These are phyloP conservation scores for Cyclotella baltica DNA, from an alignment of 108 stramenopile species.

Conservation along the genomic window DNA sequence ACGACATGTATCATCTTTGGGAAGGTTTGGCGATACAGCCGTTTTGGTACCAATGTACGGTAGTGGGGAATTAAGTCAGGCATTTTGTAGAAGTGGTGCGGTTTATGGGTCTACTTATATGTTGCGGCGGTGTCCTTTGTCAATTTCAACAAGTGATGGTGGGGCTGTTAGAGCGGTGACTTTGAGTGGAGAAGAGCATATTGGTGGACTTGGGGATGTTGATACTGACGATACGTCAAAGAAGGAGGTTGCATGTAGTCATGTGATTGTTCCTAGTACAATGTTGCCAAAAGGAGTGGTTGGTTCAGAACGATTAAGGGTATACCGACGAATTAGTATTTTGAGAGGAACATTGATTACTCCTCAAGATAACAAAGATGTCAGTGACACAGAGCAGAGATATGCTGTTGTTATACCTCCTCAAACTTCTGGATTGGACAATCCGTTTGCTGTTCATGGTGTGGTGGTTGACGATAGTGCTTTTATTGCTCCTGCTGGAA, in stretches of 20 bases:
- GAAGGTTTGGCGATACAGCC: constrained; percentile 82
- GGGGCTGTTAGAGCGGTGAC: constrained; percentile 25
- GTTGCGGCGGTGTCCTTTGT: constrained; percentile 62
- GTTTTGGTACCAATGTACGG: constrained; percentile 84
- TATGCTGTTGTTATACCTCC: constrained; percentile 78
- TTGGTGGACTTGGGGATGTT: constrained; percentile 26
- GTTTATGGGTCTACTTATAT: constrained; percentile 87
- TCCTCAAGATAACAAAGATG: constrained; percentile 26
- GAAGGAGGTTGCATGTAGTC: constrained; percentile 56
- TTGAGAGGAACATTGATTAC: constrained; percentile 55
- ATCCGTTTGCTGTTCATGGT: constrained; percentile 69
- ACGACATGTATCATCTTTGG: constrained; percentile 74
- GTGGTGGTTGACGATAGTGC: constrained; percentile 68
- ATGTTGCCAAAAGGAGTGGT: constrained; percentile 15
- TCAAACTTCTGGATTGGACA: constrained; percentile 44
- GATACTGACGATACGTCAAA: constrained; percentile 46
- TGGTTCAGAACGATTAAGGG: constrained; percentile 25
- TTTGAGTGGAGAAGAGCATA: constrained; percentile 37
- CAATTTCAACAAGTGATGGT: constrained; percentile 24
- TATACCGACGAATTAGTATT: constrained; percentile 63
- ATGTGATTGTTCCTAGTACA: constrained; percentile 69
- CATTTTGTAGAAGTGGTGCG: constrained; percentile 87
- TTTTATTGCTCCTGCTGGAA: constrained; percentile 61
- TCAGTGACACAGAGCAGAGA: constrained; percentile 56
- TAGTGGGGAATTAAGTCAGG: constrained; percentile 82